Evolutionary conservation across 352 stramenopile species (phyloP), one percentile per base, ranked within the genome.

Genomic region (Globisporangium rhizosaccharum): DNA sequence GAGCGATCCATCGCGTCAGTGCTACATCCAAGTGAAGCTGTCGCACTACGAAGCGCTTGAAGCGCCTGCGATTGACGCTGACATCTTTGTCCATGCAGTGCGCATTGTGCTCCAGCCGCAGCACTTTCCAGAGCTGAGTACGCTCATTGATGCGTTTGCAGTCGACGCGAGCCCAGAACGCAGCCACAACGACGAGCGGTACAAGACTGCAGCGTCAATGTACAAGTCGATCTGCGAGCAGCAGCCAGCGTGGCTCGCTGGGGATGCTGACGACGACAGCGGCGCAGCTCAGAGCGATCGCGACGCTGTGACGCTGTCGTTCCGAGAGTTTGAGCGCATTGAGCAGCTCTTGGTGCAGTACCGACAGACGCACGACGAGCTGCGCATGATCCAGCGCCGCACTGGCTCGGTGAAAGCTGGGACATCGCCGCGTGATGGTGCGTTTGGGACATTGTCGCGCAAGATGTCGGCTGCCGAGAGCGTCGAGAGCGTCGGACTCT

Each of bases 31-130:
- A 53, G 57, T 96, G 14, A 94, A 96, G 51, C 41, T 93, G 25
- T 88, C 79, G 0, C 85, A 94, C 61, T 91, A 88, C 50, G 78
- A 89, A 46, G 77, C 74, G 37, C 67, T 90, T 11, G 83, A 88
- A 50, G 75, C 79, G 9, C 85, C 85, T 0, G 65, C 78, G 3
- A 68, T 93, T 48, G 86, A 96, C 63, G 79, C 79, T 2, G 83
- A 94, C 57, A 54, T 94, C 9, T 96, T 96, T 59, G 71, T 96
- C 44, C 86, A 92, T 65, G 90, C 82, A 23, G 79, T 94, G 51
- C 72, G 78, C 7, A 70, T 92, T 12, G 81, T 94, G 9, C 58
- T 94, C 5, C 84, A 94, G 56, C 86, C 86, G 3, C 81, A 91
- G 53, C 85, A 93, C 58, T 89, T 96, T 42, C 62, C 71, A 4